Evolutionary conservation across 305 asterid species (phyloP).

Genomic region (Andrographis paniculata): DNA sequence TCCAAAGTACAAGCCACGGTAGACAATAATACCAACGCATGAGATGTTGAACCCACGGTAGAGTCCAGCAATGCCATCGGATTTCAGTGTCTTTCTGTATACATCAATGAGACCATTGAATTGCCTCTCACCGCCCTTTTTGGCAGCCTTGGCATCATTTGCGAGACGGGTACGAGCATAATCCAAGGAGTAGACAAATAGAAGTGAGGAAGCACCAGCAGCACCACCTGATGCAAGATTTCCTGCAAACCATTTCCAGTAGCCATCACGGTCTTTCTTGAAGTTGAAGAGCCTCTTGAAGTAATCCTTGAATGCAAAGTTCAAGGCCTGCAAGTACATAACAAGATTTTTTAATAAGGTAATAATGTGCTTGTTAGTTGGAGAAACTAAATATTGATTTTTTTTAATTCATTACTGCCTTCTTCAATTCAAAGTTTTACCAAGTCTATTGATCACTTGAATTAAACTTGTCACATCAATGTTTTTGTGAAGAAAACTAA

Average conservation of each 20-base stretch:
- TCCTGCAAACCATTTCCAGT: slow-evolving; percentile 5
- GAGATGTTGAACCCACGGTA: slow-evolving; percentile 21
- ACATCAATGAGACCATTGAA: slow-evolving; percentile 15
- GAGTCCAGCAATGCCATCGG: slow-evolving; percentile 42
- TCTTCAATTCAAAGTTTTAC: no score
- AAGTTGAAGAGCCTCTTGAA: slow-evolving; percentile 7
- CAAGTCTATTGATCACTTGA: no score
- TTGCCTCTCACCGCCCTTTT: slow-evolving; percentile 38
- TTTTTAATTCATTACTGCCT: no score
- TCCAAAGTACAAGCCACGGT: slow-evolving; percentile 44
- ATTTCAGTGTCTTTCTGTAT: slow-evolving; percentile 31
- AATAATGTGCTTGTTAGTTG: no score
- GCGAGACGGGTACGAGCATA: slow-evolving; percentile 7
- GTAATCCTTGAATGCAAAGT: slow-evolving; percentile 4
- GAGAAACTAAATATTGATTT: background rate
- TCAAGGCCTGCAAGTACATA: background rate
- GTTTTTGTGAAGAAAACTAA: no score
- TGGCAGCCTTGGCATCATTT: slow-evolving; percentile 36
- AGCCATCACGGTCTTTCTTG: slow-evolving; percentile 8
- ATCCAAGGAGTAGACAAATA: slow-evolving; percentile 7
- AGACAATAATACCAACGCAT: slow-evolving; percentile 42
- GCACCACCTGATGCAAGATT: slow-evolving; percentile 6
- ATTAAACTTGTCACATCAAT: no score
- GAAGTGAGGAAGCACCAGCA: slow-evolving; percentile 1
- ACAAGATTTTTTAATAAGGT: no score